Conservation (phyloP, 108 stramenopile species). For the Schizochytrium sp. region DNA sequence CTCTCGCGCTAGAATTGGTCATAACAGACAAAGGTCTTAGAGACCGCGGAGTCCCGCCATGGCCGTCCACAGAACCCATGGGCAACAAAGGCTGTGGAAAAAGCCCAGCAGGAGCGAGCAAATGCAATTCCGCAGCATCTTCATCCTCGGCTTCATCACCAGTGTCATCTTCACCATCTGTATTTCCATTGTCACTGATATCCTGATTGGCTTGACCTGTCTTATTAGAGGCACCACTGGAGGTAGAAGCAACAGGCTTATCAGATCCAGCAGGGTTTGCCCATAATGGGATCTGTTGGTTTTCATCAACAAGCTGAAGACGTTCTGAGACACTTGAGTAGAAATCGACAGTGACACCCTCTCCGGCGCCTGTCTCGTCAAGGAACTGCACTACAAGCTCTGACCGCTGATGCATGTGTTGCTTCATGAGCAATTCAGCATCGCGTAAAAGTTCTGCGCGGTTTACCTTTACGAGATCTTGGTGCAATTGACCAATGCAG, state of each 20-base stretch:
- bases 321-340: constrained; percentile 57
- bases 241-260: background rate
- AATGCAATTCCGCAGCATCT: background rate
- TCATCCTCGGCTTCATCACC: background rate
- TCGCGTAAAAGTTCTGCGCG: constrained; percentile 37
- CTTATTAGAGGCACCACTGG: background rate
- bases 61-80: background rate
- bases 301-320: constrained; percentile 53
- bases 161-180: background rate
- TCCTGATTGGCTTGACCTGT: too few relatives aligned
- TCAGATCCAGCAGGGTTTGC: constrained; percentile 6
- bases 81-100: constrained; percentile 49
- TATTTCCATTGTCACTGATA: too few relatives aligned
- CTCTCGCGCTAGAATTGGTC: background rate
- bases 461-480: constrained; percentile 54
- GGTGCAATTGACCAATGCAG: constrained; percentile 53
- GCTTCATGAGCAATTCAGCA: constrained; percentile 17
- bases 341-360: constrained; percentile 51
- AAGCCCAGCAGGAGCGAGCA: constrained; percentile 47
- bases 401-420: constrained; percentile 48
- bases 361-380: constrained; percentile 53
- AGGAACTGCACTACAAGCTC: constrained; percentile 51
- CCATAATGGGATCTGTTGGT: constrained; percentile 10
- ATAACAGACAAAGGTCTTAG: background rate
- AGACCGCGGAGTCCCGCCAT: background rate